Evolutionary conservation across 2,329 filamentous ascomycete genomes (phyloP), one percentile per base, ranked within the genome.

Genomic region (Botrytis cinerea): DNA sequence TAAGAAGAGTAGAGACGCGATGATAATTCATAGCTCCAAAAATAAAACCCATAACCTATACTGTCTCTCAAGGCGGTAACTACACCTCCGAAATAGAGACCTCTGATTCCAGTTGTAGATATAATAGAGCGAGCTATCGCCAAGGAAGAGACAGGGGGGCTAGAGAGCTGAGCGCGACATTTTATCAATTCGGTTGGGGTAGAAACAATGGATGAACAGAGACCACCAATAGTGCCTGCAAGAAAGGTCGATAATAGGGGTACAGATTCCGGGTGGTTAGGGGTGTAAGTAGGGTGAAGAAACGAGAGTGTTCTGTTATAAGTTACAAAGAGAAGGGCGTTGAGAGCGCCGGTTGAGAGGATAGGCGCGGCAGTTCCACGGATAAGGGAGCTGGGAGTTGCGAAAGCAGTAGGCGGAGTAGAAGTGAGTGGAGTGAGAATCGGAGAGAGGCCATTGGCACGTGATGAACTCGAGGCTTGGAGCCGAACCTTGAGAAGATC

Each of bases 31-130:
- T 98, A 98, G 1, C 92, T 92, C 92, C 93, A 97, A 82, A 98
- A 98, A 81, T 98, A 98, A 82, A 98, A 98, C 0, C 95, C 95
- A 83, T 98, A 98, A n/a, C 95, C 95, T 72, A 98, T 88, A 73
- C 92, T 91, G 82, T 98, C 95, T 68, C 95, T 87, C 59, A 95
- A 81, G 71, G 92, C 93, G 0, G 95, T 98, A 25, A 98, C 89
- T 0, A 84, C 85, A 32, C 95, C 95, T 32, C 94, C 95, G 75
- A 90, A 87, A 80, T 97, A 98, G 35, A 98, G 82, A 0, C 94
- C 95, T 57, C 86, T 85, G 5, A 93, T 73, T 0, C 91, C 85
- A 6, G 91, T 89, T 1, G 81, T 83, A 51, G 82, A 85, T 78
- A 90, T 84, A 40, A 93, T 88, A 35, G 89, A 85, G 70, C 86